These are phyloP conservation scores for barley (Hordeum vulgare) DNA, from an alignment of 176 grass and related monocot genomes.

Conservation along the genomic window MorexV3_pseudomolecules_assembly NC_058524.1:427912024-427912523, in stretches of 20 bases:
- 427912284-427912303: no score
- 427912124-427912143: slow-evolving; percentile 16
- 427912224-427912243: slow-evolving; percentile 35
- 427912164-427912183: slow-evolving; percentile 3
- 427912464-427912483: slow-evolving; percentile 32
- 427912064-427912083: neutral
- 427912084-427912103: slow-evolving; percentile 13
- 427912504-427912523: neutral
- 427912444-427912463: neutral
- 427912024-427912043: neutral
- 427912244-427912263: neutral
- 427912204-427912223: slow-evolving; percentile 21
- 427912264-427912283: neutral
- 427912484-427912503: slow-evolving; percentile 20
- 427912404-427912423: slow-evolving; percentile 29
- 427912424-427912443: neutral
- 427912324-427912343: neutral
- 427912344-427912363: neutral
- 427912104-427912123: neutral
- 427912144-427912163: neutral
- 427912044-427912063: neutral
- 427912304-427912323: neutral
- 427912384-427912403: neutral
- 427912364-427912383: slow-evolving; percentile 8
- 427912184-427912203: slow-evolving; percentile 28